phyloP scores from a whole-genome alignment of 2,329 filamentous ascomycete species.

The Ophiosphaerella korrae region DNA sequence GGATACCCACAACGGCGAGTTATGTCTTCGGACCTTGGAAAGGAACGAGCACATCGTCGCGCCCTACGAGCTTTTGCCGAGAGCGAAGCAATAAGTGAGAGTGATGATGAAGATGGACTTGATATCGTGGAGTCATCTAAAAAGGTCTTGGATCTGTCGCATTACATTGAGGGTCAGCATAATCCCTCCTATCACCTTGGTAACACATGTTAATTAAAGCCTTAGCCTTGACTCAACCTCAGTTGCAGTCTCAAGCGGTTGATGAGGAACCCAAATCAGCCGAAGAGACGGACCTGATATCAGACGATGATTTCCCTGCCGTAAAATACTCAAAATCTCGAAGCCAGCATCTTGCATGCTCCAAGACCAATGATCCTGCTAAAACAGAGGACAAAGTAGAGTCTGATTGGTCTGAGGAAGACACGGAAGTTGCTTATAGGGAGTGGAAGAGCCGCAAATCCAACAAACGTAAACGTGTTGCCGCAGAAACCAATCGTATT shows the following conservation, averaged over 20 bases:
- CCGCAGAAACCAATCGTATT: constrained; percentile 55
- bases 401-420: constrained; percentile 58
- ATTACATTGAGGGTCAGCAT: constrained; percentile 40
- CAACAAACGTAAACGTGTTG: constrained; percentile 58
- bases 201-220: not conserved
- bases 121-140: constrained; percentile 46
- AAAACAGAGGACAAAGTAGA: constrained; percentile 13
- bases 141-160: constrained; percentile 39
- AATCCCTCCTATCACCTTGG: not conserved
- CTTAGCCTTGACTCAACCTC: constrained; percentile 33
- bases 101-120: constrained; percentile 50
- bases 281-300: constrained; percentile 2
- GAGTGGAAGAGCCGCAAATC: constrained; percentile 67
- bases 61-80: constrained; percentile 32
- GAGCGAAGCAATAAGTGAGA: constrained; percentile 29
- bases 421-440: constrained; percentile 61
- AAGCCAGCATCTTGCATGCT: not conserved
- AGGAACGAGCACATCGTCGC: constrained; percentile 18
- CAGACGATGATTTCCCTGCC: constrained; percentile 15
- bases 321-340: not conserved
- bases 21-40: constrained; percentile 25
- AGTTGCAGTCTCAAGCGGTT: constrained; percentile 28
- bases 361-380: constrained; percentile 11
- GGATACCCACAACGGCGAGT: not conserved
- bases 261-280: not conserved